Base-by-base conservation (phyloP, 2,329 filamentous ascomycete species). In the Rhynchosporium graminicola region DNA sequence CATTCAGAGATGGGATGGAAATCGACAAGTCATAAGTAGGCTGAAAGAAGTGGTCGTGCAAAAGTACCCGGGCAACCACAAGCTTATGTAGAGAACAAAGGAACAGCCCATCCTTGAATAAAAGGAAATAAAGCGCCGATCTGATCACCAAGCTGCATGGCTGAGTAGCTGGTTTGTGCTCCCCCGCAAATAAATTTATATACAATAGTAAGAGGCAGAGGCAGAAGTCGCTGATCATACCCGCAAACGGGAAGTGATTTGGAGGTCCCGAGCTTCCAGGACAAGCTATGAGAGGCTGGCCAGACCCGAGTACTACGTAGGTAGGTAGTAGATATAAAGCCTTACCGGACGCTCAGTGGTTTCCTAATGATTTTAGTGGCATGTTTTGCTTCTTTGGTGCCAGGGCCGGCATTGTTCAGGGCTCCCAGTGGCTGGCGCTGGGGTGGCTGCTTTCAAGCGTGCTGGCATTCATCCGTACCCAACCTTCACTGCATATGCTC, bases 341-440 rank as follows among this genome's bases (percentile, higher is more conserved):
- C 5, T 38, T 6, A 4, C 58, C 45, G 29, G 36, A n/a, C 51
- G 59, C 57, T 57, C 52, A 38, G 43, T 46, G 43, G n/a, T n/a
- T 20, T 28, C 43, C 26, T n/a, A n/a, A 46, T 8, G 29, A 46
- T 52, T 10, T 26, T 40, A 51, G 45, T 52, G 55, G 33, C 36
- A 57, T 40, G 36, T 52, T 52, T 40, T 57, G 59, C 59, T 57
- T 57, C 45, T 61, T 42, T 57, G 59, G 52, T 43, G 59, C 54
- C 59, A 57, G 36, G 13, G 36, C 46, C n/a, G 43, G 28, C 45
- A 3, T 20, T 15, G 2, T 38, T 12, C 47, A 54, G 55, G 52
- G 58, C 54, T 57, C 59, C 59, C 42, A 61, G 59, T 61, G 52
- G 59, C 59, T 61, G 45, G 26, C 13, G 59, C 59, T 61, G 45